Base-by-base conservation (phyloP, 352 stramenopile species). In the Pythium phragmitis region DNA sequence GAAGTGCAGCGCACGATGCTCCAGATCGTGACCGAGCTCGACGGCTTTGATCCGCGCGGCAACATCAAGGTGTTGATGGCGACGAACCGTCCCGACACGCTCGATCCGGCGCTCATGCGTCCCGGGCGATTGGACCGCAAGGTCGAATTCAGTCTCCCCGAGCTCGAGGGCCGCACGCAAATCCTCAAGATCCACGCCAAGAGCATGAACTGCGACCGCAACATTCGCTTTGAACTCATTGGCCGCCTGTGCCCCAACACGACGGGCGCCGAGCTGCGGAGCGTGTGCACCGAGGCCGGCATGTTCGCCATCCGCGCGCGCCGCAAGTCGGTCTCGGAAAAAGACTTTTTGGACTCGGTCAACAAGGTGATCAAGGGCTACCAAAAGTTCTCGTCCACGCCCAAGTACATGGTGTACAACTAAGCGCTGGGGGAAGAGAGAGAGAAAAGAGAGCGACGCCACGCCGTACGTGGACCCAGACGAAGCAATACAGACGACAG, bases 341-440 rank as follows among this genome's bases (percentile, higher is more conserved):
- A 98, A 53, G 98, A 99, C 74, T 99, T 99, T 80, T 99, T 99
- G 61, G 97, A 99, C 65, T 98, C 96, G 57, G 97, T 99, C 60
- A 99, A 99, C 82, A 99, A 99, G 84, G 97, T 99, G 61, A 99
- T 99, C 75, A 99, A 99, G 87, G 97, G 97, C 63, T 99, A 99
- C 90, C 98, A 99, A 74, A 99, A 99, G 88, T 99, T 99, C 87
- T 98, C 89, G 68, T 98, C 97, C 39, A 99, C 98, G 68, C 97
- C 98, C 33, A 99, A 99, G 85, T 99, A 99, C 87, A 98, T 98
- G 92, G 94, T 98, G 55, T 98, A 98, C 83, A 98, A 98, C 72
- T 98, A 96, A 41, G 48, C 48, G 26, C 16, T 12, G 13, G 12
- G 21, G 28, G 48, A 41, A 3, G 48, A 52, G 21, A 52, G 11